Evolutionary conservation across 2,329 filamentous ascomycete species (phyloP).

Genomic region (Neospermospora avenae): DNA sequence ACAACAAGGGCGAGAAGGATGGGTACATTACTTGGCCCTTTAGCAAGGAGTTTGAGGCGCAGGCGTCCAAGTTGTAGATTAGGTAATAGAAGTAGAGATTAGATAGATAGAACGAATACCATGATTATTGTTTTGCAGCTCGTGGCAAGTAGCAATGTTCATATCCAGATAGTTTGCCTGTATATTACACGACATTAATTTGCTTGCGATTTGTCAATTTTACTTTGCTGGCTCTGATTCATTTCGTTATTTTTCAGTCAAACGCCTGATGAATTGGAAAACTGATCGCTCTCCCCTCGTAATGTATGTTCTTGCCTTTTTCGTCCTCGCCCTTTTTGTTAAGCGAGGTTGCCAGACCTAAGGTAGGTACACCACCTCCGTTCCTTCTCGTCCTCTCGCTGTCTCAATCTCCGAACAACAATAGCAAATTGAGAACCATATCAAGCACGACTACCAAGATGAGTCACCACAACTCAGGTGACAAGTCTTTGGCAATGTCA

Average conservation of each 20-base stretch:
- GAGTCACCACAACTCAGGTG: not conserved
- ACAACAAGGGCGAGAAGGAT: constrained; percentile 31
- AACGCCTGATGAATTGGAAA: no score
- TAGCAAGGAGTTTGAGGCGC: constrained; percentile 33
- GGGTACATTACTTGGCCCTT: constrained; percentile 39
- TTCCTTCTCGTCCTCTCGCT: not conserved
- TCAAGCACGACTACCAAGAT: not conserved
- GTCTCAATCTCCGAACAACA: not conserved
- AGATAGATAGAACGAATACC: constrained; percentile 7
- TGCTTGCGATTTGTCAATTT: no score
- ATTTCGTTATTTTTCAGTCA: no score
- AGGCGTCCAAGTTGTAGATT: constrained; percentile 22
- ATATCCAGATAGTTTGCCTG: no score
- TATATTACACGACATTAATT: no score
- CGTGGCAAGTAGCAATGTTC: not conserved
- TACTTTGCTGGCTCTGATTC: no score
- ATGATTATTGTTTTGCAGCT: not conserved
- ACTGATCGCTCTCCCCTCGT: no score
- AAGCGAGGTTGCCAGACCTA: no score
- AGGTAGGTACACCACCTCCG: no score
- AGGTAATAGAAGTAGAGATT: not conserved
- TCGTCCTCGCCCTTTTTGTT: no score
- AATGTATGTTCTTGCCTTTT: no score
- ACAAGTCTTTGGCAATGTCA: not conserved
- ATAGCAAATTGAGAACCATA: not conserved